Evolutionary conservation across 768 basidiomycete species (phyloP).

Genomic region (Naganishia onofrii): DNA sequence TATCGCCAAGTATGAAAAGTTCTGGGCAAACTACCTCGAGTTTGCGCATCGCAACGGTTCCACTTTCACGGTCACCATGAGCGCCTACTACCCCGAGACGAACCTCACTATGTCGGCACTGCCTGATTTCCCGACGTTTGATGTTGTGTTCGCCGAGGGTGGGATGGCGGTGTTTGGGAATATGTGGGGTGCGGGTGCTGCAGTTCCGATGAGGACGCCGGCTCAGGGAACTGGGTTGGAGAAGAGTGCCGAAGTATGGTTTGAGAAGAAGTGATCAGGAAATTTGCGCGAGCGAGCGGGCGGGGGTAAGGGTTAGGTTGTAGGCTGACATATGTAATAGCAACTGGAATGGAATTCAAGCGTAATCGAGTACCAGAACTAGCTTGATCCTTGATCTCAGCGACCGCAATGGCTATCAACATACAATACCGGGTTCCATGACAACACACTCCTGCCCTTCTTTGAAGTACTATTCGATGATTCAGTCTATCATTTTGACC

Average conservation of each 20-base stretch:
- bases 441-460: too few relatives aligned
- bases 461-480: too few relatives aligned
- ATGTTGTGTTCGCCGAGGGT: slow-evolving; percentile 12
- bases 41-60: slow-evolving; percentile 19
- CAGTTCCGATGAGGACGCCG: background rate
- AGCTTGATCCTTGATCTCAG: too few relatives aligned
- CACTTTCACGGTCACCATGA: slow-evolving; percentile 15
- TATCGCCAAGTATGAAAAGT: slow-evolving; percentile 4
- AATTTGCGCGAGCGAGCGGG: background rate
- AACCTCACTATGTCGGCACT: background rate
- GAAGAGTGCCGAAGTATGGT: slow-evolving; percentile 8
- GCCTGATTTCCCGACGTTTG: background rate
- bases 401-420: too few relatives aligned
- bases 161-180: slow-evolving; percentile 11
- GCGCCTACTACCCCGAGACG: background rate
- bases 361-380: too few relatives aligned
- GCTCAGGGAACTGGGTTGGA: background rate
- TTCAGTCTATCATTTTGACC: too few relatives aligned
- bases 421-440: too few relatives aligned
- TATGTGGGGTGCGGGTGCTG: slow-evolving; percentile 18
- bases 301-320: background rate
- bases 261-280: slow-evolving; percentile 10
- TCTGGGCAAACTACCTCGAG: slow-evolving; percentile 23
- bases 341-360: too few relatives aligned
- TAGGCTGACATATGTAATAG: too few relatives aligned